A percentile compares a stretch with the other conserved stretches of the same genome.
Conservation (phyloP, 176 grass and related monocot genomes). For the Carex scoparia region DNA sequence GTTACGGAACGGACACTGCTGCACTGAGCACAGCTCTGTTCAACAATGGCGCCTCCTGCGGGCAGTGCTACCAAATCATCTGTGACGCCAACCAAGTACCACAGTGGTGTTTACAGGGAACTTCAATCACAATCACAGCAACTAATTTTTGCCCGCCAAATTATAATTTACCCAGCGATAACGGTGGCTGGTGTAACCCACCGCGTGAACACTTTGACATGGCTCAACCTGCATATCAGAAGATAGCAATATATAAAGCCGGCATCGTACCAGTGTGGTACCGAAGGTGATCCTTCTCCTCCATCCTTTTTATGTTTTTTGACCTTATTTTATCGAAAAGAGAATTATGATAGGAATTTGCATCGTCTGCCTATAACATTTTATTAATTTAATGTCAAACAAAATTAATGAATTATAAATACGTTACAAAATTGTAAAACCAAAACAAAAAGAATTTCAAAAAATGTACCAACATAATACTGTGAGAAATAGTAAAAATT, state of each 20-base stretch:
- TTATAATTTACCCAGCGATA: constrained; percentile 26
- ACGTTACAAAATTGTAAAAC: background rate
- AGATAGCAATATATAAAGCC: constrained; percentile 25
- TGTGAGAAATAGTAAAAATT: background rate
- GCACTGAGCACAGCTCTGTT: constrained; percentile 49
- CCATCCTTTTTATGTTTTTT: background rate
- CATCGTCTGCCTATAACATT: background rate
- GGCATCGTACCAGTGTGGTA: constrained; percentile 54
- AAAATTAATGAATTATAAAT: background rate
- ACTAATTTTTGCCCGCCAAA: constrained; percentile 65
- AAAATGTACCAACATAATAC: background rate
- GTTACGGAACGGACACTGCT: constrained; percentile 39
- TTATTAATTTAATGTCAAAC: background rate
- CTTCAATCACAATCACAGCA: constrained; percentile 32
- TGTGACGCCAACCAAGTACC: constrained; percentile 13
- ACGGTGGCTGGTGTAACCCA: constrained; percentile 60
- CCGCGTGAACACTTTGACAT: constrained; percentile 52
- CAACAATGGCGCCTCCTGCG: constrained; percentile 51
- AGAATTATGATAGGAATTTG: background rate
- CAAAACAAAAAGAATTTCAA: background rate
- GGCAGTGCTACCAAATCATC: constrained; percentile 34
- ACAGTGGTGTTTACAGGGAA: constrained; percentile 22
- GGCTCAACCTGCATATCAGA: constrained; percentile 50
- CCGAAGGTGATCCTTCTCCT: constrained; percentile 25
- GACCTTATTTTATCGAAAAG: background rate